Evolutionary conservation across 257 asterid species (phyloP).

Genomic region (Plantago ovata): DNA sequence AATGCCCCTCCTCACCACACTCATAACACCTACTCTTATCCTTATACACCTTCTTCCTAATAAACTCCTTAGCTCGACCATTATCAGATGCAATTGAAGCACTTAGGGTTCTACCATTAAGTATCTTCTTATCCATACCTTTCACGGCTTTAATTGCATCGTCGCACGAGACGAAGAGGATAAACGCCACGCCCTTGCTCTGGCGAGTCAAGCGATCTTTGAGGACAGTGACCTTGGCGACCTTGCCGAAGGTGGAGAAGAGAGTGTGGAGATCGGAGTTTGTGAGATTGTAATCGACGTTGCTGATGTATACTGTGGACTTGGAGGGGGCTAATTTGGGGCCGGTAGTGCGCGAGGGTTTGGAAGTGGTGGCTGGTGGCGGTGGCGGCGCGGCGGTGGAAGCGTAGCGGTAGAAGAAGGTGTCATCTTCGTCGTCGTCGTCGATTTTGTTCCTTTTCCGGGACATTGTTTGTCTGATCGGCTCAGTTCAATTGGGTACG

Average conservation of each 20-base stretch:
- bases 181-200: conserved; percentile 89
- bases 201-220: conserved; percentile 79
- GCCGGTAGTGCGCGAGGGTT: conserved; percentile 61
- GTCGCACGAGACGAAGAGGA: conserved; percentile 72
- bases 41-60: conserved; percentile 72
- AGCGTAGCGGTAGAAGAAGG: conserved; percentile 68
- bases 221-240: conserved; percentile 89
- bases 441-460: conserved; percentile 32
- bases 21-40: conserved; percentile 95
- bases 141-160: conserved; percentile 73
- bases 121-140: conserved; percentile 65
- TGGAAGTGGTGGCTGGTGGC: conserved; percentile 33
- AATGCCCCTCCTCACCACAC: conserved; percentile 91
- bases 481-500: too few relatives aligned
- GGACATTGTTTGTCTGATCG: too few relatives aligned
- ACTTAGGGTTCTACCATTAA: conserved; percentile 69
- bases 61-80: conserved; percentile 91
- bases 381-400: conserved; percentile 44
- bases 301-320: conserved; percentile 88
- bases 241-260: conserved; percentile 93
- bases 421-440: conserved; percentile 61
- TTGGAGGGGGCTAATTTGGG: conserved; percentile 80
- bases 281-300: conserved; percentile 79
- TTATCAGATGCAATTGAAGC: conserved; percentile 95
- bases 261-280: conserved; percentile 89